Conservation (phyloP, 345 rosid species). For the Noccaea bulbosa region DNA sequence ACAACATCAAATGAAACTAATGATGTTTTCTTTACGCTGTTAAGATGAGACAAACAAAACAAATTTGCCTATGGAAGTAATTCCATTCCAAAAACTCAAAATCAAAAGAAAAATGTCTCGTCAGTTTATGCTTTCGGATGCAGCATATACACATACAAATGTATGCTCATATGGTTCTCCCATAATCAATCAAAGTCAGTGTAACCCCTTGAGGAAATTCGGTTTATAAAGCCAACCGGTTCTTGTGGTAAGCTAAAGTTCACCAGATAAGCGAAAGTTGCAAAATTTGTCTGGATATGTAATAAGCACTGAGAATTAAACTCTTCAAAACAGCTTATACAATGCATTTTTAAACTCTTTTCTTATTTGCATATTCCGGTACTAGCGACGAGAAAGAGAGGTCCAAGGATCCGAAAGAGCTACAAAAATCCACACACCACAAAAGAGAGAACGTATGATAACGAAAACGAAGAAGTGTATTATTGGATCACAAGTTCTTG, state of each 20-base stretch:
- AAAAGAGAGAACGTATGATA: conserved; percentile 1
- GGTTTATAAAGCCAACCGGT: conserved; percentile 24
- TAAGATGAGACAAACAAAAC: too few species aligned
- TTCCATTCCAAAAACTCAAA: too few species aligned
- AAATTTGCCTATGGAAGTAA: too few species aligned
- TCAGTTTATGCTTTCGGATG: too few species aligned
- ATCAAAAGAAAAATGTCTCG: too few species aligned
- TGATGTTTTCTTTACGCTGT: too few species aligned
- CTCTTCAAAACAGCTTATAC: background rate
- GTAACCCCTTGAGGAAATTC: background rate
- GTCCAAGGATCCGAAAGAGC: conserved; percentile 28
- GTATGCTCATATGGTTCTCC: too few species aligned
- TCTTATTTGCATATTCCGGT: conserved; percentile 31
- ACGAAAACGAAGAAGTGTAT: background rate
- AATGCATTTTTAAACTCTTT: conserved; percentile 7
- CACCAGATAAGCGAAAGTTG: background rate
- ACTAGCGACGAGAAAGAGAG: background rate
- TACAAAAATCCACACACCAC: conserved; percentile 23
- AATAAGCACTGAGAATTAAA: background rate
- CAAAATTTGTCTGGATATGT: background rate
- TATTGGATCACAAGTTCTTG: conserved; percentile 63
- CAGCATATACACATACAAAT: too few species aligned
- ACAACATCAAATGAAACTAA: too few species aligned
- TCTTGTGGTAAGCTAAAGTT: background rate
- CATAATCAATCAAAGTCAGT: too few species aligned